Evolutionary conservation across 495 filamentous ascomycete species (phyloP).

Genomic region (Aspergillus ostianus): DNA sequence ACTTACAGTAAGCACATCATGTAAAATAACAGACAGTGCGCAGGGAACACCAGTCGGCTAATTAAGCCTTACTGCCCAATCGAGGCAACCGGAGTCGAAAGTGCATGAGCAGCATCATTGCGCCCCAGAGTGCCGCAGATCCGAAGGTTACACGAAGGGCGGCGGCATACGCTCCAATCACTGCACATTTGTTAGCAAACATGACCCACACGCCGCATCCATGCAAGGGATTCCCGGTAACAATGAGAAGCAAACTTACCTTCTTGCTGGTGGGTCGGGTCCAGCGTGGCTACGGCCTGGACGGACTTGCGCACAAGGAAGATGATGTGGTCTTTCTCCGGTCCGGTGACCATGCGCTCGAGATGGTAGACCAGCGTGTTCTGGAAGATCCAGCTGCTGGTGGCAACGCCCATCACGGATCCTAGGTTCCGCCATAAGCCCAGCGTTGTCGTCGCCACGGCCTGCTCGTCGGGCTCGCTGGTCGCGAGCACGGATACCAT

Average conservation of each 20-base stretch:
- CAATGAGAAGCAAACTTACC: constrained; percentile 32
- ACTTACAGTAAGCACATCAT: not conserved
- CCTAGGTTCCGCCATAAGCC: constrained; percentile 68
- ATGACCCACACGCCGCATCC: constrained; percentile 15
- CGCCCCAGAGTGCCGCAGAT: constrained; percentile 48
- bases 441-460: constrained; percentile 70
- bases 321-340: constrained; percentile 51
- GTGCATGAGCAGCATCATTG: constrained; percentile 48
- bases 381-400: constrained; percentile 72
- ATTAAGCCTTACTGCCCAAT: constrained; percentile 40
- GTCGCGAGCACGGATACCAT: constrained; percentile 69
- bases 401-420: constrained; percentile 67
- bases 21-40: not conserved
- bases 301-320: constrained; percentile 54
- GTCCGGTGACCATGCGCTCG: constrained; percentile 52
- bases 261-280: constrained; percentile 49
- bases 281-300: constrained; percentile 45
- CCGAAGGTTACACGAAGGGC: constrained; percentile 56
- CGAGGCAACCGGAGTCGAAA: constrained; percentile 53
- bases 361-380: constrained; percentile 64
- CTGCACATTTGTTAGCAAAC: constrained; percentile 21
- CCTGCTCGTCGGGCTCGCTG: constrained; percentile 66
- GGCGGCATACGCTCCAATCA: constrained; percentile 58
- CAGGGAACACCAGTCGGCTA: too few species aligned
- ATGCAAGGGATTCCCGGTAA: constrained; percentile 6